A percentile compares a stretch with the other conserved stretches of the same genome.
Evolutionary conservation across 441 rosid genomes (phyloP).

Genomic region (Hura crepitans): DNA sequence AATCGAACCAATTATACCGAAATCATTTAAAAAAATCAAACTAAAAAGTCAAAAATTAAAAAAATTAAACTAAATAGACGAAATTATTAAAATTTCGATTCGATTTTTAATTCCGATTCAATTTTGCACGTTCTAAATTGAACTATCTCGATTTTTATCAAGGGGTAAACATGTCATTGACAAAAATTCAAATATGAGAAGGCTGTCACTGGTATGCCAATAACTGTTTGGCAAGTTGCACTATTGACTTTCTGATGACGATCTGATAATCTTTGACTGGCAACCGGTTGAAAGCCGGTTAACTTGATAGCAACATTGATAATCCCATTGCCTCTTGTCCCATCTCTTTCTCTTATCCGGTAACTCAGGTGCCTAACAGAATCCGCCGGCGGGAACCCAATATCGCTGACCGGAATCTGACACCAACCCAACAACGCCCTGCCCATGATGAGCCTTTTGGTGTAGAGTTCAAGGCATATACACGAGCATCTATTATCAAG

Average conservation of each 20-base stretch:
- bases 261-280: background rate
- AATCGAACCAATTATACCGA: too few species aligned
- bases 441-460: constrained; percentile 35
- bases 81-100: too few species aligned
- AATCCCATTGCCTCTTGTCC: constrained; percentile 44
- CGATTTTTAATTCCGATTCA: too few species aligned
- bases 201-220: constrained; percentile 38
- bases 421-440: constrained; percentile 48
- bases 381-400: constrained; percentile 32
- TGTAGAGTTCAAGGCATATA: constrained; percentile 35
- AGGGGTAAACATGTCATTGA: constrained; percentile 3
- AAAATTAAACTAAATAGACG: too few species aligned
- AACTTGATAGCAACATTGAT: constrained; percentile 42
- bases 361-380: constrained; percentile 42
- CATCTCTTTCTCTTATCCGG: constrained; percentile 47
- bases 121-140: too few species aligned
- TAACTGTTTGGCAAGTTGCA: constrained; percentile 33
- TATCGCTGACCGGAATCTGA: constrained; percentile 44
- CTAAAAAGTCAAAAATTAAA: too few species aligned
- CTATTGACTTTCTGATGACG: background rate
- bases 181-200: background rate
- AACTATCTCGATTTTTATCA: too few species aligned
- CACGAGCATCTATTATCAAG: constrained; percentile 31
- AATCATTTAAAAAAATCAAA: too few species aligned
- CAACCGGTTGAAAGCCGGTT: constrained; percentile 17